These are phyloP conservation scores for Colletotrichum sp. DNA, from an alignment of 2,329 filamentous ascomycete genomes.

Conservation along the genomic window DNA sequence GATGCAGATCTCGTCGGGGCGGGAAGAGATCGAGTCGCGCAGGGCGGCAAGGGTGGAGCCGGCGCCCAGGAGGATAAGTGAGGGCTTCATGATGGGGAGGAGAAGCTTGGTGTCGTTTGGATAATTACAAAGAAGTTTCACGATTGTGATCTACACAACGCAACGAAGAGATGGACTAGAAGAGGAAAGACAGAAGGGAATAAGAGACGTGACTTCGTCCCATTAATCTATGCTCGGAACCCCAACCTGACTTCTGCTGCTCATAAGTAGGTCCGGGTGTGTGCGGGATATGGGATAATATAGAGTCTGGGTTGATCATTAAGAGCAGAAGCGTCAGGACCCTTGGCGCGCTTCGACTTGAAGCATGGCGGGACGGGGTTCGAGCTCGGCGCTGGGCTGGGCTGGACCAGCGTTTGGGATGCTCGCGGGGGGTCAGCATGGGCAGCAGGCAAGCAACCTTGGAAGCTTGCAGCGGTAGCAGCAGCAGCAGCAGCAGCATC, in stretches of 20 bases:
- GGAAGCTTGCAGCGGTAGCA: background rate
- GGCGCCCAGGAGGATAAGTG: background rate
- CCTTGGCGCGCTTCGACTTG: constrained; percentile 2
- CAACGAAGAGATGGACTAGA: background rate
- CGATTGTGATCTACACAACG: constrained; percentile 15
- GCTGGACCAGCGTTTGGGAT: constrained; percentile 17
- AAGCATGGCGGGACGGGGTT: constrained; percentile 17
- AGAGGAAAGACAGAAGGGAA: background rate
- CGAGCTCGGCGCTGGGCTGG: constrained; percentile 8
- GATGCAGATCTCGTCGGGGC: constrained; percentile 18
- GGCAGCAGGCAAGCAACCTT: background rate
- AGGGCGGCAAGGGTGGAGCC: constrained; percentile 6
- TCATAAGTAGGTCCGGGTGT: background rate
- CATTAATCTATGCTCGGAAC: background rate
- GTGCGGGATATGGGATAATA: background rate
- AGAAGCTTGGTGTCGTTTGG: background rate
- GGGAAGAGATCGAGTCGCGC: constrained; percentile 17
- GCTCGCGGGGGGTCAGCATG: constrained; percentile 2
- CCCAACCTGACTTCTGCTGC: background rate
- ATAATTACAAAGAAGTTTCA: background rate
- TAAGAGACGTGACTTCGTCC: constrained; percentile 3
- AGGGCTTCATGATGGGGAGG: constrained; percentile 11
- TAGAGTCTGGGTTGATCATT: background rate
- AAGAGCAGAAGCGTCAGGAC: background rate
- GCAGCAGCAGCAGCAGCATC: background rate